Percentiles rank a stretch among this genome's conserved stretches.
These are phyloP conservation scores for Gossypium davidsonii DNA, from an alignment of 441 rosid genomes.

Conservation along the genomic window DNA sequence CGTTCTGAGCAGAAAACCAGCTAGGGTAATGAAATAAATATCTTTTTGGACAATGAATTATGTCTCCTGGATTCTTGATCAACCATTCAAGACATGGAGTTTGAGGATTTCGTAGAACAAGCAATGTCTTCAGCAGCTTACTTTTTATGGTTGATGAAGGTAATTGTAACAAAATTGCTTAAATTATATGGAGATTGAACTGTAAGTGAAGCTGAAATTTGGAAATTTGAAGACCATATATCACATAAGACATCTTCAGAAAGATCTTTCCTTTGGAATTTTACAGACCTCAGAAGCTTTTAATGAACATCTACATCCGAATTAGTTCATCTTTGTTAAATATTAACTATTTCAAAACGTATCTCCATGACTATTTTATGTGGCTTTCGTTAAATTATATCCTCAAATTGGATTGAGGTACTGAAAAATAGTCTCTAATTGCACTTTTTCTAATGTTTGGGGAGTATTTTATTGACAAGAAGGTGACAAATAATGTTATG, in stretches of 20 bases:
- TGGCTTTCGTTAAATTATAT: background rate
- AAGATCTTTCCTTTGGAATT: slow-evolving; percentile 37
- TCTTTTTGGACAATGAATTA: slow-evolving; percentile 51
- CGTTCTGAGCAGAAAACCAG: slow-evolving; percentile 16
- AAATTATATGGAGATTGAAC: slow-evolving; percentile 17
- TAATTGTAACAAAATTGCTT: slow-evolving; percentile 14
- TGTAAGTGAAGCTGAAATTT: slow-evolving; percentile 42
- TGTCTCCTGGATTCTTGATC: slow-evolving; percentile 44
- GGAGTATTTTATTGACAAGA: background rate
- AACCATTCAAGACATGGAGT: slow-evolving; percentile 38
- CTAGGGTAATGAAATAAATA: slow-evolving; percentile 14
- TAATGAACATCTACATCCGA: background rate
- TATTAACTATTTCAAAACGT: background rate
- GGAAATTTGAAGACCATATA: slow-evolving; percentile 31
- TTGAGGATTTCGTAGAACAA: slow-evolving; percentile 66
- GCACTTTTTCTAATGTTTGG: background rate
- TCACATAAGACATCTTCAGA: slow-evolving; percentile 37
- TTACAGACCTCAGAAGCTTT: slow-evolving; percentile 13
- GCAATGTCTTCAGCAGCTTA: slow-evolving; percentile 49
- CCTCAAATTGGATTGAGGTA: background rate
- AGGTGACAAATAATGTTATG: background rate
- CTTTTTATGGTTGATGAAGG: slow-evolving; percentile 69
- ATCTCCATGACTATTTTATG: background rate
- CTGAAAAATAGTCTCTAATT: background rate
- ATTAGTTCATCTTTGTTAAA: background rate